These are phyloP conservation scores for Aureobasidium sp. DNA, from an alignment of 2,329 filamentous ascomycete species.

Conservation along the genomic window DNA sequence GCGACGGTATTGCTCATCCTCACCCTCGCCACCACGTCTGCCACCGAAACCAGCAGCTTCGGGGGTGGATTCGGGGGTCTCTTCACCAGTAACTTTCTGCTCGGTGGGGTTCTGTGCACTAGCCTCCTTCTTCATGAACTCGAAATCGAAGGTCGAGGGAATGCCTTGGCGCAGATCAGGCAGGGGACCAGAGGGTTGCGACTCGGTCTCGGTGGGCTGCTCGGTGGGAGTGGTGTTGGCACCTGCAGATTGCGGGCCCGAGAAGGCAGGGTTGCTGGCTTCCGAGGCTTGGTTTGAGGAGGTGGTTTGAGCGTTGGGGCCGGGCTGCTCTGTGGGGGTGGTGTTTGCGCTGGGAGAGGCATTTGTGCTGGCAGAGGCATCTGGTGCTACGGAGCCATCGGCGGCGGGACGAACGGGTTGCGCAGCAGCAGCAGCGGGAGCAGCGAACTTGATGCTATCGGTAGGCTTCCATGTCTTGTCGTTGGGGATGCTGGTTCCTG, in stretches of 20 bases:
- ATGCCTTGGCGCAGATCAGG: constrained; percentile 93
- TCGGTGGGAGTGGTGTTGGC: constrained; percentile 27
- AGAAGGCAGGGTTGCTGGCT: constrained; percentile 29
- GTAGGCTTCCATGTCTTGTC: constrained; percentile 34
- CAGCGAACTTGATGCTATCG: constrained; percentile 32
- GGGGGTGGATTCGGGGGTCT: constrained; percentile 15
- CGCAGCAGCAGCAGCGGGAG: constrained; percentile 18
- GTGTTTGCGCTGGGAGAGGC: constrained; percentile 24
- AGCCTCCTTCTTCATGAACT: constrained; percentile 43
- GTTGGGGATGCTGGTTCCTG: constrained; percentile 24
- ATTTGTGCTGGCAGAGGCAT: constrained; percentile 28
- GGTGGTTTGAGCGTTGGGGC: constrained; percentile 9
- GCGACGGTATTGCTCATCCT: constrained; percentile 59
- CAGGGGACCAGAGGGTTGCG: constrained; percentile 48
- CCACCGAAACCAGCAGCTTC: constrained; percentile 23
- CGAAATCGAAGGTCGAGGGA: constrained; percentile 77
- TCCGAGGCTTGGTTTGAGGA: constrained; percentile 11
- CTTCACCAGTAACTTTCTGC: constrained; percentile 22
- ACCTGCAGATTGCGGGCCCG: constrained; percentile 25
- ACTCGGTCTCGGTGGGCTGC: constrained; percentile 30
- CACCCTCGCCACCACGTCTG: constrained; percentile 19
- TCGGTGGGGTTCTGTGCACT: constrained; percentile 18
- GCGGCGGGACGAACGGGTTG: constrained; percentile 26
- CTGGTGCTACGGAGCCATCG: constrained; percentile 17
- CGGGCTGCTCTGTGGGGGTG: constrained; percentile 20